Evolutionary conservation across 352 stramenopile genomes (phyloP).

Genomic region (Globisporangium irregulare): DNA sequence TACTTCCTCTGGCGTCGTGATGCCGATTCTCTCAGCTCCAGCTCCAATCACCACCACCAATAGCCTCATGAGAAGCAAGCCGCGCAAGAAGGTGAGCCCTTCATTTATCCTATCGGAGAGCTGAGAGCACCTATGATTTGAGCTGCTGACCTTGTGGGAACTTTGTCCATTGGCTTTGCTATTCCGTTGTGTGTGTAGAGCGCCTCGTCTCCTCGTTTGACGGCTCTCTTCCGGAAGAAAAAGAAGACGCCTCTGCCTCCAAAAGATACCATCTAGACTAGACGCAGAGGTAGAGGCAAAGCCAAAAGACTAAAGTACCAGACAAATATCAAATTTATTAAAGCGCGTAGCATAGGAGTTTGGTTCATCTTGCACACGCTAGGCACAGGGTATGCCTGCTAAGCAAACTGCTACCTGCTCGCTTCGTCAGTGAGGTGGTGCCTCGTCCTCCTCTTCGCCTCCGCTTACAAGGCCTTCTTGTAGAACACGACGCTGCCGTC

Average conservation of each 20-base stretch:
- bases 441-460: too few species aligned
- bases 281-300: neutral
- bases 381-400: too few species aligned
- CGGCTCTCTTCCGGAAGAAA: constrained; percentile 6
- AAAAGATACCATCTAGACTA: neutral
- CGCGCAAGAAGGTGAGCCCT: constrained; percentile 4
- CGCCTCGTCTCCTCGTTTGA: neutral
- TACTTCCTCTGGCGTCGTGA: constrained; percentile 4
- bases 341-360: neutral
- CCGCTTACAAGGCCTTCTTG: constrained; percentile 58
- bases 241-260: neutral
- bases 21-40: constrained; percentile 14
- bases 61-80: neutral
- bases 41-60: neutral
- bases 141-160: neutral
- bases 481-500: constrained; percentile 91
- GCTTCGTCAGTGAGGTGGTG: neutral
- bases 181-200: neutral
- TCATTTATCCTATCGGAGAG: neutral
- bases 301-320: neutral
- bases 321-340: constrained; percentile 10
- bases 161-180: neutral
- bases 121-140: neutral
- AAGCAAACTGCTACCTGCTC: neutral
- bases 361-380: too few species aligned